Conservation (phyloP, 176 grass and related monocot genomes). For the Aegilops speltoides region DNA sequence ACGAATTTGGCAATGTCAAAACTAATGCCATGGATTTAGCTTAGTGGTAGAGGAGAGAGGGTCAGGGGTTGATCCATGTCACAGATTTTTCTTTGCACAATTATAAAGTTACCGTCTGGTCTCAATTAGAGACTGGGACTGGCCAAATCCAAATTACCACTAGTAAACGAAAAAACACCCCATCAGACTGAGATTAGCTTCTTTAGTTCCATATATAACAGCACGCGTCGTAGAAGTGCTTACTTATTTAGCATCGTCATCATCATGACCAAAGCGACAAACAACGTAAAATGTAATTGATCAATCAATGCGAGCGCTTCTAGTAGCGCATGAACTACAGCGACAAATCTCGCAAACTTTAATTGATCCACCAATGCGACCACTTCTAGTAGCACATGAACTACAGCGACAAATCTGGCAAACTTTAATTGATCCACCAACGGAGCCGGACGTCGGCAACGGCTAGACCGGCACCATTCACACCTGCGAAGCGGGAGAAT, state of each 20-base stretch:
- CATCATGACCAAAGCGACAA: not conserved
- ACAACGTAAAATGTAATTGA: not conserved
- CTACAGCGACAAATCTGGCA: not conserved
- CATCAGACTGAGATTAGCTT: not conserved
- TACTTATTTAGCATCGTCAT: not conserved
- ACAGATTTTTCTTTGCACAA: too few species aligned
- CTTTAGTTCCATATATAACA: not conserved
- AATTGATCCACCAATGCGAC: not conserved
- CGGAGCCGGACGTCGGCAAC: too few species aligned
- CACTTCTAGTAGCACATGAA: not conserved
- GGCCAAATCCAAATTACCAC: conserved; percentile 11
- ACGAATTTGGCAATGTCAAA: not conserved
- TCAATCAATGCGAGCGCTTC: not conserved
- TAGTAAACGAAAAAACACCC: conserved; percentile 24
- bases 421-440: not conserved
- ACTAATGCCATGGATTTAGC: not conserved
- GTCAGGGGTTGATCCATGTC: not conserved
- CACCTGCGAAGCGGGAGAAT: not conserved
- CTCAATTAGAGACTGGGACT: conserved; percentile 1
- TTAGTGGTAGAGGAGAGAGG: not conserved
- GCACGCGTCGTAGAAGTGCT: not conserved
- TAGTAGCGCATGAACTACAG: not conserved
- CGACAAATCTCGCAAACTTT: not conserved
- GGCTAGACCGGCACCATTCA: not conserved
- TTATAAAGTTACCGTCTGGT: not conserved